Evolutionary conservation across 164 flowering plant species (phyloP), one percentile per base, ranked within the genome.

Genomic region (Paratinospora sagittata): DNA sequence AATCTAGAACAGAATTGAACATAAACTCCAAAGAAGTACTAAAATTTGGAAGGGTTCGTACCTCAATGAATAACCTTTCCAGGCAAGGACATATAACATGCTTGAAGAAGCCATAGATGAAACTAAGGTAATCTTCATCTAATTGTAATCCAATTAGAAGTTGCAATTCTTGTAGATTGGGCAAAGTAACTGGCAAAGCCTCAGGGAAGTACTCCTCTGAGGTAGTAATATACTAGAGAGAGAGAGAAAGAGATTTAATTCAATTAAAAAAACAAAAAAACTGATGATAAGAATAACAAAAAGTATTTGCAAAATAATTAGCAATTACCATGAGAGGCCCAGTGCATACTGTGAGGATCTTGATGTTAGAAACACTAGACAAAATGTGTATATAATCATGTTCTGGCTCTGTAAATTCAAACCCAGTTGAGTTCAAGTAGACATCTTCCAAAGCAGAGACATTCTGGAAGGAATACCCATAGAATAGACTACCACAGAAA

Each of bases 51-150:
- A 6, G 27, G 26, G 27, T 21, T 6, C 55, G 63, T 30, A 74
- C 76, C 63, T 74, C 39, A 62, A 74, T 68, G 68, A 74, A 74
- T 14, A 74, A 49, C 34, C 68, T 74, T 24, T 63, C 68, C 47
- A 74, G 57, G n/a, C 52, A 47, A 21, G 67, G 70, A 34, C 17
- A 58, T 10, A 26, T 17, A 57, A 19, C 27, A 19, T 73, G 17
- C 43, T 27, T 57, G 41, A 74, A 68, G 47, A 74, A 74, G 14
- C 45, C 21, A 34, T 61, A 63, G n/a, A 45, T 12, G 43, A 55
- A 57, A 47, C 49, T 19, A 11, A 67, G 71, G 17, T 68, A 5
- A 11, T 19, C 34, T 6, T 67, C 60, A 3, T 27, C 24, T 6
- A 68, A 8, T 6, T 24, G 67, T 0, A 0, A 8, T 23, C 17